A percentile compares a stretch with the other conserved stretches of the same genome.
Evolutionary conservation across 2,329 filamentous ascomycete species (phyloP).

Genomic region (Teratosphaeriaceae sp.): DNA sequence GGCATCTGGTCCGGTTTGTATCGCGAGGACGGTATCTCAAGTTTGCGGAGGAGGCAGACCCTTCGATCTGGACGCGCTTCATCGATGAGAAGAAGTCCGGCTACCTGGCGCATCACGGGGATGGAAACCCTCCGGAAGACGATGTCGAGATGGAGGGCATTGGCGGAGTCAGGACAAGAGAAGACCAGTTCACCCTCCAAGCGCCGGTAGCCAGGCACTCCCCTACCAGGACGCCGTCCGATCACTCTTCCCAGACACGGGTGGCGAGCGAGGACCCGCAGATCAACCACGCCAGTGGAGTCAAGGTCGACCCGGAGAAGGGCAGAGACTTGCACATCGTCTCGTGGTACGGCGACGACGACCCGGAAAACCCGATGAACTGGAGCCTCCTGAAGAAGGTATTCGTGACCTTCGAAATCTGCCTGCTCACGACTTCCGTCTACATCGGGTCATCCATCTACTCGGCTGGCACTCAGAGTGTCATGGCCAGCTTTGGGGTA

Average conservation of each 20-base stretch:
- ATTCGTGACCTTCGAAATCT: slow-evolving; percentile 41
- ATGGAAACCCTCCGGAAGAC: slow-evolving; percentile 31
- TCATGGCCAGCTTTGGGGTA: slow-evolving; percentile 41
- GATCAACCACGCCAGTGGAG: slow-evolving; percentile 35
- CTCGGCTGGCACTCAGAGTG: slow-evolving; percentile 35
- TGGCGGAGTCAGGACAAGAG: slow-evolving; percentile 22
- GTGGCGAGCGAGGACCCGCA: slow-evolving; percentile 14
- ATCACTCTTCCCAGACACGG: slow-evolving; percentile 17
- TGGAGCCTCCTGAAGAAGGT: slow-evolving; percentile 29
- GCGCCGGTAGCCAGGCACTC: slow-evolving; percentile 3
- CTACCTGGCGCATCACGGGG: slow-evolving; percentile 41
- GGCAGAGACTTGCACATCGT: slow-evolving; percentile 45
- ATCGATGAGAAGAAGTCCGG: slow-evolving; percentile 45
- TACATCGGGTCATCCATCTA: slow-evolving; percentile 50
- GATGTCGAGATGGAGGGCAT: slow-evolving; percentile 20
- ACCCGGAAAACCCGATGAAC: slow-evolving; percentile 26
- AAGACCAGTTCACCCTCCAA: slow-evolving; percentile 13
- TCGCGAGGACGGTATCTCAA: slow-evolving; percentile 37
- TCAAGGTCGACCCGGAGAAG: slow-evolving; percentile 46
- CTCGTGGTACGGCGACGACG: slow-evolving; percentile 45
- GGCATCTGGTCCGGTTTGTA: slow-evolving; percentile 39
- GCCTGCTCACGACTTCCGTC: slow-evolving; percentile 44
- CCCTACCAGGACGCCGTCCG: slow-evolving; percentile 5
- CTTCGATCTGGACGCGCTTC: slow-evolving; percentile 43
- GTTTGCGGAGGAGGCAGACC: slow-evolving; percentile 45